These are phyloP conservation scores for Microbotryum violaceum DNA, from an alignment of 1,284 basidiomycete genomes.

Conservation along the genomic window DNA sequence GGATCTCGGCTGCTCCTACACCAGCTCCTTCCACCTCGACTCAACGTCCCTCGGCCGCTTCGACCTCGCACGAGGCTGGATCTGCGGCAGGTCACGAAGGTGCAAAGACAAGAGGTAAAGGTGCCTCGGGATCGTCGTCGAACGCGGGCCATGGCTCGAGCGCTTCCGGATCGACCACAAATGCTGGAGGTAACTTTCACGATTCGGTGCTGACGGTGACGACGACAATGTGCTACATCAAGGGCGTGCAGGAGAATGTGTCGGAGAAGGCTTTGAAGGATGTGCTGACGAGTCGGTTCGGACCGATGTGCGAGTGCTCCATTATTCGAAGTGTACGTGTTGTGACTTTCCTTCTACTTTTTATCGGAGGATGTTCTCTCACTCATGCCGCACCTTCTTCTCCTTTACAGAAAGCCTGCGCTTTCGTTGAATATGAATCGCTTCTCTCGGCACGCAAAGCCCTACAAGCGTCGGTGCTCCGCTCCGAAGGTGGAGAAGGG, in stretches of 20 bases:
- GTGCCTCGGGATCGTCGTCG: too few relatives aligned
- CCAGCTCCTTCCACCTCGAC: background rate
- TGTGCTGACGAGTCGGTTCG: conserved; percentile 64
- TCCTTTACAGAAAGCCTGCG: conserved; percentile 62
- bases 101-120: too few relatives aligned
- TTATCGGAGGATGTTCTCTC: background rate
- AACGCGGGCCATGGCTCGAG: too few relatives aligned
- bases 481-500: conserved; percentile 69
- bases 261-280: conserved; percentile 54
- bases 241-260: conserved; percentile 71
- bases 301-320: conserved; percentile 78
- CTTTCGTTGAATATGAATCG: conserved; percentile 80
- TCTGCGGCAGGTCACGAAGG: background rate
- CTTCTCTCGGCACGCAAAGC: conserved; percentile 77
- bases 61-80: background rate
- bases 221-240: conserved; percentile 76
- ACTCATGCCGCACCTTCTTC: background rate
- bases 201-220: conserved; percentile 49
- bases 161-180: too few relatives aligned
- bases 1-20: conserved; percentile 13
- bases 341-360: background rate
- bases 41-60: background rate
- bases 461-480: conserved; percentile 62
- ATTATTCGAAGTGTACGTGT: conserved; percentile 56
- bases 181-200: background rate